Conservation (phyloP, 1,284 basidiomycete genomes). For the Hypsizygus ulmarius region DNA sequence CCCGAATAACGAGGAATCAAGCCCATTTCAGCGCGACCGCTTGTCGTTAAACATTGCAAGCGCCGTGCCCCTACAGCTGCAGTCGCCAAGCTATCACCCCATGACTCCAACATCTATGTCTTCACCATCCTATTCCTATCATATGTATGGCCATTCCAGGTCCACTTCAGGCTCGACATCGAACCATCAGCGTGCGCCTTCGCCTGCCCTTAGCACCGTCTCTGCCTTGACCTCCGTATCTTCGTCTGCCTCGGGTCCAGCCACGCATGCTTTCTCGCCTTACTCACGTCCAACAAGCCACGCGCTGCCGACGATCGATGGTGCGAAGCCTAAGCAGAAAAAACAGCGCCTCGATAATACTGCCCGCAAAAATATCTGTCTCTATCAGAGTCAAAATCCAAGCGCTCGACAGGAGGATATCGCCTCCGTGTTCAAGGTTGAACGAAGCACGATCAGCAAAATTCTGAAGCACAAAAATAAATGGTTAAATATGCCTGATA, state of each 20-base stretch:
- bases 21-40: slow-evolving; percentile 24
- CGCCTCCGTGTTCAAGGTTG: slow-evolving; percentile 71
- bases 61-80: slow-evolving; percentile 21
- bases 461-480: slow-evolving; percentile 82
- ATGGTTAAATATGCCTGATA: slow-evolving; percentile 71
- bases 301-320: neutral
- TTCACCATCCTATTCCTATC: slow-evolving; percentile 33
- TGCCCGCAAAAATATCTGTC: slow-evolving; percentile 77
- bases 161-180: slow-evolving; percentile 38
- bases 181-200: slow-evolving; percentile 52
- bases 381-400: slow-evolving; percentile 61
- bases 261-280: slow-evolving; percentile 11
- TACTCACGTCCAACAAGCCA: slow-evolving; percentile 4
- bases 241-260: slow-evolving; percentile 25
- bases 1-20: slow-evolving; percentile 11
- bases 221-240: slow-evolving; percentile 53
- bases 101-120: slow-evolving; percentile 37
- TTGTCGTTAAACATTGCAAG: slow-evolving; percentile 24
- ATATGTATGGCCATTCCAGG: slow-evolving; percentile 24
- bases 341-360: slow-evolving; percentile 72
- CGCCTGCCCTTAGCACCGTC: slow-evolving; percentile 57
- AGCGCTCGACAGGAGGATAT: slow-evolving; percentile 79
- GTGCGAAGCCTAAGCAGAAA: slow-evolving; percentile 45
- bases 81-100: slow-evolving; percentile 32
- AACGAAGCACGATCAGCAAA: slow-evolving; percentile 92